Conservation (phyloP, 331 rosid genomes). For the Cydonia oblonga region DNA sequence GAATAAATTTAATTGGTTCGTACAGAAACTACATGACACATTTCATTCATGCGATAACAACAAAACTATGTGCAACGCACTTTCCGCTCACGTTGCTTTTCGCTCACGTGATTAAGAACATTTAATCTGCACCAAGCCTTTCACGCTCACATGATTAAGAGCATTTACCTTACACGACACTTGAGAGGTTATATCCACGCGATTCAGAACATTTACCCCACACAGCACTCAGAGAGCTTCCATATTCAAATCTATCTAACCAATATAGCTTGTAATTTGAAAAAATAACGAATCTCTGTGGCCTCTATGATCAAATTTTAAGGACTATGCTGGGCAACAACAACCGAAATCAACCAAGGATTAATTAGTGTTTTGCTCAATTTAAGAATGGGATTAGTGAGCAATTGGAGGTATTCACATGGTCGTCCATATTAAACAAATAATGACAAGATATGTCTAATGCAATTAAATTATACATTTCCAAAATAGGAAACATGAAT, state of each 20-base stretch:
- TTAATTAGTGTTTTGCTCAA: background rate
- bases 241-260: background rate
- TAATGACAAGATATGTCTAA: too few relatives aligned
- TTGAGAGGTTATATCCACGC: background rate
- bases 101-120: too few relatives aligned
- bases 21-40: background rate
- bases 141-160: background rate
- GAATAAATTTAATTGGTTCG: background rate
- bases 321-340: background rate
- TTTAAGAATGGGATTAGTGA: background rate
- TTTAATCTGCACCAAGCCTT: background rate
- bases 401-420: background rate
- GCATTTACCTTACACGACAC: background rate
- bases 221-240: background rate
- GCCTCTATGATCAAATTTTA: background rate
- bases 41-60: background rate
- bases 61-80: background rate
- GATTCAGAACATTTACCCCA: background rate
- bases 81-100: too few relatives aligned
- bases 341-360: background rate
- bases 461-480: background rate
- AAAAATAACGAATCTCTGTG: background rate
- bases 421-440: too few relatives aligned
- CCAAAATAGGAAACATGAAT: constrained; percentile 4
- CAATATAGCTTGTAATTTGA: background rate